Base-by-base conservation (phyloP, 352 stramenopile genomes). In the Aphanomyces stellatus region DNA sequence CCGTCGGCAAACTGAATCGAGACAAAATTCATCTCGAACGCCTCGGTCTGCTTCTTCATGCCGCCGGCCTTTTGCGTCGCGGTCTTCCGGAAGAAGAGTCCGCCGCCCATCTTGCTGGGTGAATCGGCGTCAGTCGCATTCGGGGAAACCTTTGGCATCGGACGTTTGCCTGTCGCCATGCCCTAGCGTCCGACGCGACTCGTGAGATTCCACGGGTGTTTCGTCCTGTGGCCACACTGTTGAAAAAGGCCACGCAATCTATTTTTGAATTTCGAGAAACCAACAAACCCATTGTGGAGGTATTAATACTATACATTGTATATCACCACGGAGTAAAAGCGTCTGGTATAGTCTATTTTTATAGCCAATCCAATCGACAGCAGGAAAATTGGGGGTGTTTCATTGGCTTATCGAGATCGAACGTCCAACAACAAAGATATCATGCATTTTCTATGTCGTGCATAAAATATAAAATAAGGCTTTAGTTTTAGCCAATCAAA, bases 1-100 rank as follows among this genome's bases (percentile, higher is more conserved):
- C 42, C 46, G 63, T 91, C 87, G 34, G 78, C 78, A 57, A 93
- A 91, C 17, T 73, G 78, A 3, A 94, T 73, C 25, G 80, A 90
- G 35, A 88, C 53, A 53, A 91, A 73, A 0, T 79, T 89, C 51
- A 91, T 91, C 19, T 82, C 75, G 60, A 92, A 88, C 60, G 89
- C 85, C 59, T 91, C 85, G n/a, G 85, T 78, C 53, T 81, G 82
- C 62, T 73, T 81, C 11, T 76, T 66, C 11, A 27, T 37, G n/a
- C n/a, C n/a, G n/a, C n/a, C n/a, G 22, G n/a, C 59, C 13, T 33
- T 25, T 41, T 67, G 57, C 15, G 41, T 33, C 17, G 17, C 28
- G 49, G n/a, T 33, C 28, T 49, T 49, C 11, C 60, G 60, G 49
- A 67, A 67, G 49, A 67, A 67, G 17, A 67, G 28, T 8, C 6